Conservation (phyloP, 805 yeast genomes). For the Candida maesae region DNA sequence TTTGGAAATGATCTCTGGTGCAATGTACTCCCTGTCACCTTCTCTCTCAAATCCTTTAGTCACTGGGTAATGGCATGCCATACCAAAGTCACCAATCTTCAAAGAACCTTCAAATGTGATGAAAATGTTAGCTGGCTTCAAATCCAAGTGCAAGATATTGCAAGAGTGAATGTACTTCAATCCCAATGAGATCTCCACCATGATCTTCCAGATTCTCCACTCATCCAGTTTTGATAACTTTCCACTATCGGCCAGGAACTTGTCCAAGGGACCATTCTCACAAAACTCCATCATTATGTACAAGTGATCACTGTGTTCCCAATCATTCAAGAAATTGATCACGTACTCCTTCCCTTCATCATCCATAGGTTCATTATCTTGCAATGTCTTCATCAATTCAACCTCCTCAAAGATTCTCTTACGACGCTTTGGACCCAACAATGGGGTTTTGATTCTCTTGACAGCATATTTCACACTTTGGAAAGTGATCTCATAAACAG, state of each 20-base stretch:
- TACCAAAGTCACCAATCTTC: slow-evolving; percentile 95
- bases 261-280: slow-evolving; percentile 87
- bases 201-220: slow-evolving; percentile 96
- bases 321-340: slow-evolving; percentile 73
- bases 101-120: slow-evolving; percentile 92
- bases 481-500: slow-evolving; percentile 77
- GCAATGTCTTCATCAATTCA: slow-evolving; percentile 50
- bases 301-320: slow-evolving; percentile 73
- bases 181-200: slow-evolving; percentile 79
- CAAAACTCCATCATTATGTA: slow-evolving; percentile 95
- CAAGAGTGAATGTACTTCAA: slow-evolving; percentile 75
- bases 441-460: slow-evolving; percentile 72
- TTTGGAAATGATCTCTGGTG: slow-evolving; percentile 86
- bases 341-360: slow-evolving; percentile 74
- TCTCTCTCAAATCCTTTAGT: slow-evolving; percentile 74
- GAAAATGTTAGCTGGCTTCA: slow-evolving; percentile 93
- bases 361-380: slow-evolving; percentile 36
- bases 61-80: slow-evolving; percentile 80
- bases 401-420: slow-evolving; percentile 70
- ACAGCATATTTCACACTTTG: slow-evolving; percentile 74
- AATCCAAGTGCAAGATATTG: slow-evolving; percentile 77
- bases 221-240: slow-evolving; percentile 80
- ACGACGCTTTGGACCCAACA: slow-evolving; percentile 53
- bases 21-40: slow-evolving; percentile 96
- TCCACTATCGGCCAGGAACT: slow-evolving; percentile 74